Conservation (phyloP, 805 yeast genomes). For the Yamadazyma takamatsuzukensis region DNA sequence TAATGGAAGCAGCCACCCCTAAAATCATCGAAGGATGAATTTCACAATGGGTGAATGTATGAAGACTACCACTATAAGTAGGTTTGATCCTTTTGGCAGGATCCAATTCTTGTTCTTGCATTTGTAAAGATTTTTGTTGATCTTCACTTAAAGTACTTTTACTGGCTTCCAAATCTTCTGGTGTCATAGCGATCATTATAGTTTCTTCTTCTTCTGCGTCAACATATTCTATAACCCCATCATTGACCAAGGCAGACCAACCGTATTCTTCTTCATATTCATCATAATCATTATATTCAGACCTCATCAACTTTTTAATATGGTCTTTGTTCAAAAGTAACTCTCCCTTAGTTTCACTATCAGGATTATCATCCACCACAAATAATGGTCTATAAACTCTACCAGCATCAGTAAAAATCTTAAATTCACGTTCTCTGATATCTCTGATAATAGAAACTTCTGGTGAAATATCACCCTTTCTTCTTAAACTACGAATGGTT, state of each 20-base stretch:
- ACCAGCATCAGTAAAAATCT: constrained; percentile 97
- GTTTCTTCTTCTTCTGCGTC: constrained; percentile 99
- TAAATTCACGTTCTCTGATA: constrained; percentile 93
- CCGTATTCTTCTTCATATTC: constrained; percentile 54
- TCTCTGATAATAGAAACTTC: constrained; percentile 97
- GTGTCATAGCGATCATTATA: constrained; percentile 97
- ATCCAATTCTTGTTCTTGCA: constrained; percentile 49
- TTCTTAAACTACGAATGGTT: constrained; percentile 85
- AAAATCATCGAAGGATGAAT: constrained; percentile 98
- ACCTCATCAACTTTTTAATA: constrained; percentile 61
- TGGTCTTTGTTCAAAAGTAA: constrained; percentile 83
- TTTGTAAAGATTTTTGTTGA: constrained; percentile 40
- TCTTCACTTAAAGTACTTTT: constrained; percentile 39
- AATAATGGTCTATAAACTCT: constrained; percentile 96
- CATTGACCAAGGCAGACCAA: constrained; percentile 79
- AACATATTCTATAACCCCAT: constrained; percentile 91
- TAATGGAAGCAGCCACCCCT: constrained; percentile 97
- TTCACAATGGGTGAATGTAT: constrained; percentile 97
- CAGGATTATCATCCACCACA: constrained; percentile 82
- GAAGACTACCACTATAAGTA: constrained; percentile 46
- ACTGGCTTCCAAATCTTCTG: constrained; percentile 84
- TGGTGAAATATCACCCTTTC: constrained; percentile 92
- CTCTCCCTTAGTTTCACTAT: constrained; percentile 67
- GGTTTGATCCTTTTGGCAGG: constrained; percentile 87
- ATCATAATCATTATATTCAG: constrained; percentile 55